These are phyloP conservation scores for Pythium utonaiense DNA, from an alignment of 352 stramenopile genomes.

Conservation along the genomic window DNA sequence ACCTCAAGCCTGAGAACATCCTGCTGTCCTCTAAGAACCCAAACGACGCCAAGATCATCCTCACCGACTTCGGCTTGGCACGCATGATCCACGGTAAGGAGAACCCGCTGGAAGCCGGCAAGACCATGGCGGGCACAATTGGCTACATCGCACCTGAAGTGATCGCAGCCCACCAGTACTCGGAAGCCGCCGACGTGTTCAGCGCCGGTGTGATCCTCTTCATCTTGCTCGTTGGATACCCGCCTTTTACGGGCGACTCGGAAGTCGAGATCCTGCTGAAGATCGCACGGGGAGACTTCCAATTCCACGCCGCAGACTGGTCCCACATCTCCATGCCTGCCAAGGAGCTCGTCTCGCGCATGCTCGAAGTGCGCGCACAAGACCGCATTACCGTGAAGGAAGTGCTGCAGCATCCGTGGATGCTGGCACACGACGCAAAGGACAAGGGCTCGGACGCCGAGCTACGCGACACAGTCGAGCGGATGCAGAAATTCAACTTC, in stretches of 20 bases:
- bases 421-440: conserved; percentile 26
- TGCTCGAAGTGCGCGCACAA: conserved; percentile 69
- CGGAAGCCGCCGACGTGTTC: conserved; percentile 68
- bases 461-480: conserved; percentile 36
- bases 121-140: conserved; percentile 71
- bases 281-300: conserved; percentile 68
- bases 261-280: conserved; percentile 79
- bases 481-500: conserved; percentile 78
- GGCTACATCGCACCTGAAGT: conserved; percentile 79
- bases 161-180: conserved; percentile 64
- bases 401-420: conserved; percentile 61
- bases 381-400: conserved; percentile 73
- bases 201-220: conserved; percentile 80
- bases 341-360: conserved; percentile 65
- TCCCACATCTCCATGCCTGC: conserved; percentile 45
- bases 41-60: conserved; percentile 56
- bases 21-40: conserved; percentile 46
- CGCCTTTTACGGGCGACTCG: conserved; percentile 67
- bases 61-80: conserved; percentile 74
- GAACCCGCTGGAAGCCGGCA: conserved; percentile 56
- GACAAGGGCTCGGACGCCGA: conserved; percentile 21
- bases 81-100: conserved; percentile 72
- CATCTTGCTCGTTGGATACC: conserved; percentile 75
- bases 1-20: conserved; percentile 85
- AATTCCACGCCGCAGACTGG: conserved; percentile 67